Conservation (phyloP, 176 grass and related monocot genomes). For the Hsuehochloa calcarea region DNA sequence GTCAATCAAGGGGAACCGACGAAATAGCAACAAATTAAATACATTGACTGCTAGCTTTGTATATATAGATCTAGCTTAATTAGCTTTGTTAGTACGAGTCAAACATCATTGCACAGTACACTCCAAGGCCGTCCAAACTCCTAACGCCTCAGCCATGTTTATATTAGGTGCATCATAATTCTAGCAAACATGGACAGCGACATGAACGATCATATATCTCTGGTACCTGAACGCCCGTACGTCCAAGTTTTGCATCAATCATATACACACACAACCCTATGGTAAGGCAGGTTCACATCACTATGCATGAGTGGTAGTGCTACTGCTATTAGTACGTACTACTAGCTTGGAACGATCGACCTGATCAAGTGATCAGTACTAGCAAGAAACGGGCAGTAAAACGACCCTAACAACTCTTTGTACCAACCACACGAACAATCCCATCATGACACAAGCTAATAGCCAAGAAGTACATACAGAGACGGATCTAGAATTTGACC, state of each 20-base stretch:
- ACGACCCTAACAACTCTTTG: conserved; percentile 42
- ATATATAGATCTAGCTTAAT: not conserved
- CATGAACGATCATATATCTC: not conserved
- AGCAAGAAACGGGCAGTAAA: conserved; percentile 42
- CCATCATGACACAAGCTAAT: conserved; percentile 21
- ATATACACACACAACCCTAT: not conserved
- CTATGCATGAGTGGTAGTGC: not conserved
- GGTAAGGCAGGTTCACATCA: conserved; percentile 43
- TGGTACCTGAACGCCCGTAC: not conserved
- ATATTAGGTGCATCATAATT: conserved; percentile 16
- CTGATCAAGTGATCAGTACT: conserved; percentile 31
- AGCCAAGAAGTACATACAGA: too few relatives aligned
- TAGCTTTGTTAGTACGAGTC: not conserved
- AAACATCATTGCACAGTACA: conserved; percentile 23
- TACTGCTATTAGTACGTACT: conserved; percentile 15
- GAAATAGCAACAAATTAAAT: conserved; percentile 24
- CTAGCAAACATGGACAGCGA: not conserved
- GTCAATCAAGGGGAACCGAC: conserved; percentile 17
- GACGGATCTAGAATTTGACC: too few relatives aligned
- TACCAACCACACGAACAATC: conserved; percentile 43
- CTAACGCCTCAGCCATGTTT: not conserved
- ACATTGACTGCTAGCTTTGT: conserved; percentile 17
- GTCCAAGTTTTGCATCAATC: conserved; percentile 32
- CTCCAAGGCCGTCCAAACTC: not conserved
- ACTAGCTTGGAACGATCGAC: conserved; percentile 33